phyloP scores from a whole-genome alignment of 2,329 filamentous ascomycete species.

The Venturia oleaginea region DNA sequence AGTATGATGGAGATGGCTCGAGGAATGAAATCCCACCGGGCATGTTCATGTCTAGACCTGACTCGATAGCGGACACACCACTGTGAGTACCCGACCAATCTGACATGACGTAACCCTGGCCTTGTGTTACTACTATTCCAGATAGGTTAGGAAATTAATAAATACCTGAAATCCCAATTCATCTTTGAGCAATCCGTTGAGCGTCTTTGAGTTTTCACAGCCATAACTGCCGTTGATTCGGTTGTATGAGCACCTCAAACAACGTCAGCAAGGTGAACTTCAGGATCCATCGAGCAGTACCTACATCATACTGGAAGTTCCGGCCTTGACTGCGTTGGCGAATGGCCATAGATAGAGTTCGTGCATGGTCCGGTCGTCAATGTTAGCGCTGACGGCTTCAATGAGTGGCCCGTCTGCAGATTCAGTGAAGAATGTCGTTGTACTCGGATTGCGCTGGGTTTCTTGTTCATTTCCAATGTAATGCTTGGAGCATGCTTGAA shows the following conservation, averaged over 20 bases:
- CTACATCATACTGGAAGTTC: conserved; percentile 45
- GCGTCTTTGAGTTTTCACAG: conserved; percentile 37
- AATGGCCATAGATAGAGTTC: conserved; percentile 75
- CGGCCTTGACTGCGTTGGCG: conserved; percentile 59
- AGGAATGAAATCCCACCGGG: conserved; percentile 30
- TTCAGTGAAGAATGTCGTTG: background rate
- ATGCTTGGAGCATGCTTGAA: conserved; percentile 36
- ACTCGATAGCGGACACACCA: conserved; percentile 35
- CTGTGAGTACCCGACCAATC: conserved; percentile 34
- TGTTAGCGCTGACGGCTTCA: conserved; percentile 53
- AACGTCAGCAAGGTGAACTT: conserved; percentile 38
- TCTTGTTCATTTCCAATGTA: conserved; percentile 56
- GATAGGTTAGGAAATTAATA: no score
- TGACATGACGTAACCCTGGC: conserved; percentile 33
- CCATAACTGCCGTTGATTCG: conserved; percentile 41
- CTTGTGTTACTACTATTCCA: no score
- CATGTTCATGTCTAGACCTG: conserved; percentile 49
- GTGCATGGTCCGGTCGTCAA: conserved; percentile 68
- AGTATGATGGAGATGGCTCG: conserved; percentile 35
- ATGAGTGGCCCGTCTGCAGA: background rate
- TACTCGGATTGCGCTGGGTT: conserved; percentile 8
- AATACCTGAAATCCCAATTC: conserved; percentile 38
- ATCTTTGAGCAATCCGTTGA: conserved; percentile 31
- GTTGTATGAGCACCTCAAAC: conserved; percentile 27
- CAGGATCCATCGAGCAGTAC: background rate